Evolutionary conservation across 352 stramenopile genomes (phyloP), one percentile per base, ranked within the genome.

Genomic region (Phytophthora tubulina): DNA sequence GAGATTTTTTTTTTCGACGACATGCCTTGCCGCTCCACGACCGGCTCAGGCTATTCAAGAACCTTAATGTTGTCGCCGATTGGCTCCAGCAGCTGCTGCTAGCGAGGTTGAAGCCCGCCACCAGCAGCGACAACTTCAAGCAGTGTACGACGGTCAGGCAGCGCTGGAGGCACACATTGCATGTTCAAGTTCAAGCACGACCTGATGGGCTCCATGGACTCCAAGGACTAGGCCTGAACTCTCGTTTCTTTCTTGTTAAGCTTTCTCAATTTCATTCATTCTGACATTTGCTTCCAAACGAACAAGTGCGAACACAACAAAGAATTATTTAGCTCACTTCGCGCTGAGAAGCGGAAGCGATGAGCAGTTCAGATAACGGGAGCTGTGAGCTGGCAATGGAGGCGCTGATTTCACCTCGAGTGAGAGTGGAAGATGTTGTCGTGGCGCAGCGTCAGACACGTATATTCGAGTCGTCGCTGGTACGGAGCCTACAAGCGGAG

Each of bases 121-220:
- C 49, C 49, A 42, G 31, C 49, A 56, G 5, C 49, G 39, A n/a
- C 52, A 59, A 49, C 33, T 59, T 59, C 35, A 56, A 56, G 30
- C 1, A 42, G 49, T n/a, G 13, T n/a, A 45, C 39, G 6, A 45
- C 39, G 39, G 39, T n/a, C 39, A n/a, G n/a, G n/a, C n/a, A n/a
- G n/a, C n/a, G n/a, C n/a, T n/a, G n/a, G n/a, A 45, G 39, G 39
- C 39, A 45, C 39, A 10, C 39, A 45, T 45, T 45, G 39, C 13
- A 45, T n/a, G 3, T 45, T 13, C 39, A 45, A 45, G 39, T 45
- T 45, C 39, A 45, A 45, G 8, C 13, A n/a, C 39, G 14, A 45
- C 5, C 7, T 45, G n/a, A n/a, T n/a, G n/a, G n/a, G 14, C 39
- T 45, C 13, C 39, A 4, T 45, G 39, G 39, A n/a, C 13, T 45